Evolutionary conservation across 2,329 filamentous ascomycete species (phyloP).

Genomic region (Monosporascus sp.): DNA sequence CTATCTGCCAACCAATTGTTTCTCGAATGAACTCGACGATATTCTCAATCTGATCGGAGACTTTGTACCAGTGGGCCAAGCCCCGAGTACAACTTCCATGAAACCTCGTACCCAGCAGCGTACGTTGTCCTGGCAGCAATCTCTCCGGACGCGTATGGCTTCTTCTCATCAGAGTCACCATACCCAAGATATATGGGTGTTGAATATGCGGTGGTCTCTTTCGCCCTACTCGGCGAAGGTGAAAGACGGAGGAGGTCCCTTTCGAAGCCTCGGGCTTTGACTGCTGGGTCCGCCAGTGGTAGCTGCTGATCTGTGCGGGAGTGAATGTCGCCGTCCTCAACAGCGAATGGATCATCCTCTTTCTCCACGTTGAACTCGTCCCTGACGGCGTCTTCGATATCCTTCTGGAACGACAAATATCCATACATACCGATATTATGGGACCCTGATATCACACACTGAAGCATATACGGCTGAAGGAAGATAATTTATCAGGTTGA

Average conservation of each 20-base stretch:
- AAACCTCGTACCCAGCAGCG: conserved; percentile 28
- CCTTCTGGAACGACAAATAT: conserved; percentile 36
- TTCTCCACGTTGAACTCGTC: neutral
- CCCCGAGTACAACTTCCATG: conserved; percentile 34
- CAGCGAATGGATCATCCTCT: conserved; percentile 8
- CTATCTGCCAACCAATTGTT: conserved; percentile 1
- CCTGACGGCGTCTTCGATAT: conserved; percentile 26
- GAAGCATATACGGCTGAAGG: too few relatives aligned
- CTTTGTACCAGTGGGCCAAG: conserved; percentile 45
- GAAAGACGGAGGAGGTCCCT: conserved; percentile 28
- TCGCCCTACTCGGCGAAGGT: neutral
- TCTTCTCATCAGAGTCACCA: conserved; percentile 34
- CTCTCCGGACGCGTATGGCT: conserved; percentile 28
- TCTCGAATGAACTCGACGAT: conserved; percentile 30
- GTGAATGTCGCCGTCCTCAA: conserved; percentile 8
- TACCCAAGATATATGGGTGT: conserved; percentile 42
- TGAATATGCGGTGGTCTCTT: conserved; percentile 6
- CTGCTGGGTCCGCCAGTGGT: conserved; percentile 10
- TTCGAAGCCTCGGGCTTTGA: conserved; percentile 24
- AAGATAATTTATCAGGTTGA: too few relatives aligned
- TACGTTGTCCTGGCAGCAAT: conserved; percentile 24
- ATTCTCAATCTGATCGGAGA: conserved; percentile 44
- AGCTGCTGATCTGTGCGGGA: conserved; percentile 1
- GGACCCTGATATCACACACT: too few relatives aligned
- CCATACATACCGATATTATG: conserved; percentile 47